phyloP scores from a whole-genome alignment of 2,329 filamentous ascomycete genomes.

The Phaeophleospora eucalypticola region DNA sequence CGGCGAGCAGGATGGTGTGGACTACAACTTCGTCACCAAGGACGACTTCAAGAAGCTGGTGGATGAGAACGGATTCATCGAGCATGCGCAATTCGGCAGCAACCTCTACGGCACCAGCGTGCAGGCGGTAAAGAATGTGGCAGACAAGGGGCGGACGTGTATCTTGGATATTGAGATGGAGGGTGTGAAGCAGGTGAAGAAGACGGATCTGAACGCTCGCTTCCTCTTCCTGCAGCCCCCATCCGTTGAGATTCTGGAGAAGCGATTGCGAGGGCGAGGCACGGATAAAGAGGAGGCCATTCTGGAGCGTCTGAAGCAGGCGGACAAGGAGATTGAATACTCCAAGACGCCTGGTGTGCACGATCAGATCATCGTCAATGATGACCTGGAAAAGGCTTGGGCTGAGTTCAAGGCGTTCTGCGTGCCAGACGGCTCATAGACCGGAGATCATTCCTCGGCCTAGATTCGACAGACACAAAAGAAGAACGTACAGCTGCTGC shows the following conservation, averaged over 20 bases:
- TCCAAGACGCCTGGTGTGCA: slow-evolving; percentile 63
- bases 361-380: slow-evolving; percentile 63
- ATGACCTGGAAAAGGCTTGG: slow-evolving; percentile 58
- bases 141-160: slow-evolving; percentile 65
- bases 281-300: slow-evolving; percentile 75
- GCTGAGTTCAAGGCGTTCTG: slow-evolving; percentile 41
- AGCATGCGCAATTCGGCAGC: slow-evolving; percentile 78
- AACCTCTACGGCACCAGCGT: slow-evolving; percentile 86
- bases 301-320: slow-evolving; percentile 65
- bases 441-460: background rate
- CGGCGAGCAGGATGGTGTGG: slow-evolving; percentile 69
- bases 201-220: slow-evolving; percentile 66
- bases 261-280: slow-evolving; percentile 66
- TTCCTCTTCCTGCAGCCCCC: slow-evolving; percentile 86
- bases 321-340: slow-evolving; percentile 70
- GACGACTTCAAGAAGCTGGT: slow-evolving; percentile 66
- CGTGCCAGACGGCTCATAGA: slow-evolving; percentile 20
- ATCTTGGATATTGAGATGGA: slow-evolving; percentile 97
- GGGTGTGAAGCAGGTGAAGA: slow-evolving; percentile 90
- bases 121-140: slow-evolving; percentile 71
- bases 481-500: no score
- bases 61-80: slow-evolving; percentile 70
- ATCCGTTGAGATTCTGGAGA: slow-evolving; percentile 67
- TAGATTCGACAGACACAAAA: background rate
- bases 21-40: slow-evolving; percentile 75